phyloP scores from a whole-genome alignment of 306 rosid genomes.

The Canavalia ensiformis region DNA sequence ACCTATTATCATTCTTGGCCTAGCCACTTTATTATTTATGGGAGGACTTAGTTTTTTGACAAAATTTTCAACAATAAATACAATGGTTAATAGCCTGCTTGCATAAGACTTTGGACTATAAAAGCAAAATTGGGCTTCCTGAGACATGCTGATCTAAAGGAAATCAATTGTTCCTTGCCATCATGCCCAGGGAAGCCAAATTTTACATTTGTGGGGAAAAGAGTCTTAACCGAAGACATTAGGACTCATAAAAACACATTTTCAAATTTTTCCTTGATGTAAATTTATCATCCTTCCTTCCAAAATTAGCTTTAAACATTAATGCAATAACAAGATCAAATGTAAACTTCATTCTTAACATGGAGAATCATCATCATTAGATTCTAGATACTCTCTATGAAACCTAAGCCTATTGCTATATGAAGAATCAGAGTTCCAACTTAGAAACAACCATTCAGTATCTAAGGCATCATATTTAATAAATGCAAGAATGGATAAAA shows the following conservation, averaged over 20 bases:
- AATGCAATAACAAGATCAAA: background rate
- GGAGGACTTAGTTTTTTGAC: background rate
- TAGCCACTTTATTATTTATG: slow-evolving; percentile 26
- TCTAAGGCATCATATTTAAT: slow-evolving; percentile 24
- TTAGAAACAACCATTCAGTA: slow-evolving; percentile 6
- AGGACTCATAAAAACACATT: slow-evolving; percentile 22
- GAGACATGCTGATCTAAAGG: background rate
- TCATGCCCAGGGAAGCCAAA: slow-evolving; percentile 17
- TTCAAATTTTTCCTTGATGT: background rate
- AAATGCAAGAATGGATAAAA: slow-evolving; percentile 12
- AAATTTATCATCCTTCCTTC: slow-evolving; percentile 12
- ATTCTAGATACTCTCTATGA: background rate
- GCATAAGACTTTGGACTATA: background rate
- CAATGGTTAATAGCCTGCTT: slow-evolving; percentile 29
- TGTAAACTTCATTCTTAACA: background rate
- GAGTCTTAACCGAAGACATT: background rate
- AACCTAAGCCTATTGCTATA: slow-evolving; percentile 30
- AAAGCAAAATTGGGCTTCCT: background rate
- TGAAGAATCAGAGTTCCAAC: slow-evolving; percentile 11
- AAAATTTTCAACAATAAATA: background rate
- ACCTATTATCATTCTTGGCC: background rate
- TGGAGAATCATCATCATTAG: slow-evolving; percentile 4
- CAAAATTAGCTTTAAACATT: slow-evolving; percentile 24
- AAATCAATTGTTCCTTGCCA: slow-evolving; percentile 16
- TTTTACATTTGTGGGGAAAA: slow-evolving; percentile 3